Percentiles rank a stretch among this genome's conserved stretches.
Conservation (phyloP, 345 rosid species). For the Arabidopsis suecica region DNA sequence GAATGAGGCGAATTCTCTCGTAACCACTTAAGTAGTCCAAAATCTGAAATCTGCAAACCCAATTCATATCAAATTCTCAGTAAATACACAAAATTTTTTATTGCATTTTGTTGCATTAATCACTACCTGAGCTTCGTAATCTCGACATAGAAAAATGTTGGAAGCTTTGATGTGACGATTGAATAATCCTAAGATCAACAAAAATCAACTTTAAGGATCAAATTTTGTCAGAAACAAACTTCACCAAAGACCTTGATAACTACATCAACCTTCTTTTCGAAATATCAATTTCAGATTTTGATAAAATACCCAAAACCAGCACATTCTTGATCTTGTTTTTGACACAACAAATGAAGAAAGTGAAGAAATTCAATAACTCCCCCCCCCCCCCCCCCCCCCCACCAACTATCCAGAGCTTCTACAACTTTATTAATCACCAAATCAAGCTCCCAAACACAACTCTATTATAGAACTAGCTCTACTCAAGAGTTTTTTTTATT, state of each 20-base stretch:
- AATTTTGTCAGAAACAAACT: conserved; percentile 19
- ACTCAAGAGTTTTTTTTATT: conserved; percentile 11
- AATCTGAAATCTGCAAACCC: conserved; percentile 66
- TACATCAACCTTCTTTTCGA: conserved; percentile 17
- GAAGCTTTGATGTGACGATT: conserved; percentile 92
- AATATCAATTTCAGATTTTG: conserved; percentile 37
- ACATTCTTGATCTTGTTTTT: conserved; percentile 26
- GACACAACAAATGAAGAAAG: conserved; percentile 10
- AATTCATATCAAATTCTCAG: neutral
- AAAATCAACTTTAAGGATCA: conserved; percentile 25
- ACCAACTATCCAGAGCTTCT: conserved; percentile 33
- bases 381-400: neutral
- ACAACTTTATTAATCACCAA: conserved; percentile 24
- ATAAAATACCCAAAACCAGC: conserved; percentile 34
- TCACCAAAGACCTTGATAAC: conserved; percentile 20
- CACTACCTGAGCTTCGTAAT: conserved; percentile 79
- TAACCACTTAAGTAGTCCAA: conserved; percentile 96
- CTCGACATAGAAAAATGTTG: conserved; percentile 77
- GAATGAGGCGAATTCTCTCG: conserved; percentile 91
- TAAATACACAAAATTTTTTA: neutral
- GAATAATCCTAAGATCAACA: conserved; percentile 56
- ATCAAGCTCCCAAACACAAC: conserved; percentile 39
- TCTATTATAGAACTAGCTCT: conserved; percentile 21
- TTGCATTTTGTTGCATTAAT: neutral
- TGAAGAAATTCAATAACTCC: conserved; percentile 33